These are phyloP conservation scores for Microthyrium microscopicum DNA, from an alignment of 2,329 filamentous ascomycete genomes.

Conservation along the genomic window DNA sequence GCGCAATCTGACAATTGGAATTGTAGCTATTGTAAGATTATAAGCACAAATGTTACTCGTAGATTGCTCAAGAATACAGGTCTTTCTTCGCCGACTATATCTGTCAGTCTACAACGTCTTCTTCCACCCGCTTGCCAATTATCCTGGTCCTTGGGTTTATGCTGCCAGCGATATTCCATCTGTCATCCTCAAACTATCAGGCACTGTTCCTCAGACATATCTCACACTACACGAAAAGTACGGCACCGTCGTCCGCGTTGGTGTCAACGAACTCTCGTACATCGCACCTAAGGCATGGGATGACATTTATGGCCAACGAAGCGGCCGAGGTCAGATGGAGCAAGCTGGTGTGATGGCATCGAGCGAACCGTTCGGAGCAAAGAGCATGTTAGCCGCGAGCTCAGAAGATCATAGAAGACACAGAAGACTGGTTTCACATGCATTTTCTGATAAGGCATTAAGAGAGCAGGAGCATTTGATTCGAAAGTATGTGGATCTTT, in stretches of 20 bases:
- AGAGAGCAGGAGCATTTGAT: constrained; percentile 7
- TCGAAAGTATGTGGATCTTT: constrained; percentile 4
- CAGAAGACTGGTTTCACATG: constrained; percentile 1
- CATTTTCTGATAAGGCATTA: constrained; percentile 5
- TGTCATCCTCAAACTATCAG: neutral
- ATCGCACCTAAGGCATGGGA: constrained; percentile 23
- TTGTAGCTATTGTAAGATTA: no score
- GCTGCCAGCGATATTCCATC: neutral
- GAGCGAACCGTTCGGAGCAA: neutral
- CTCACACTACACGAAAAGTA: constrained; percentile 14
- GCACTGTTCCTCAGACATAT: neutral
- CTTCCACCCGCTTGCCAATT: constrained; percentile 6
- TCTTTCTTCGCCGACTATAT: no score
- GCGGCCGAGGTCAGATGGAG: neutral
- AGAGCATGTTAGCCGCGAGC: neutral
- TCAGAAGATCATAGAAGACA: constrained; percentile 5
- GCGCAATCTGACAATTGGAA: no score
- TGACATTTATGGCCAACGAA: constrained; percentile 22
- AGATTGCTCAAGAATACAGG: no score
- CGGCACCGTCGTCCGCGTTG: constrained; percentile 30
- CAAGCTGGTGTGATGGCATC: no score
- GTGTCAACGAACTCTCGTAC: constrained; percentile 32
- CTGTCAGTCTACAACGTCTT: constrained; percentile 10
- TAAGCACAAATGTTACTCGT: no score
- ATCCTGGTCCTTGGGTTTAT: constrained; percentile 1